Evolutionary conservation across 2,329 filamentous ascomycete species (phyloP).

Genomic region (Xylariaceae sp.): DNA sequence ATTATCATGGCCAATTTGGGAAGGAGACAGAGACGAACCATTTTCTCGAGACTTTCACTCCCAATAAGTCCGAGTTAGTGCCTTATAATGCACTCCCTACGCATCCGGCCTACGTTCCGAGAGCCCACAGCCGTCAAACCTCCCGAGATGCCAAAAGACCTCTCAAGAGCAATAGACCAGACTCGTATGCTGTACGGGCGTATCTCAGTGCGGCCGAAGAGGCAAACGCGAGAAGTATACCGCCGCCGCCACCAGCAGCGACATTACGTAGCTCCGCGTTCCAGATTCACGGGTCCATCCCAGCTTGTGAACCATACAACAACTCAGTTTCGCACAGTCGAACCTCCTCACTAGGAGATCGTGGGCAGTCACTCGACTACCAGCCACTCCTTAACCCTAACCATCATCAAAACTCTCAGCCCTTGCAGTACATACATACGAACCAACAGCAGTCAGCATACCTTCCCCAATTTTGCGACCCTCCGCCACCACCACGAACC

Average conservation of each 20-base stretch:
- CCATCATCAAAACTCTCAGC: neutral
- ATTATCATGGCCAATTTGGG: constrained; percentile 41
- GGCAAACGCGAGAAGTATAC: neutral
- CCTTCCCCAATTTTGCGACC: constrained; percentile 4
- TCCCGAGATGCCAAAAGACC: constrained; percentile 20
- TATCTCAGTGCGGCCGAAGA: constrained; percentile 37
- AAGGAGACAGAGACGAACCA: constrained; percentile 25
- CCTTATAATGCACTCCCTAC: constrained; percentile 39
- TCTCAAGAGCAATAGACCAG: constrained; percentile 24
- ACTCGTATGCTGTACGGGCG: constrained; percentile 35
- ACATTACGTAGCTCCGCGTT: neutral
- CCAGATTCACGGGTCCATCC: constrained; percentile 9
- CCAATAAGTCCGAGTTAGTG: constrained; percentile 22
- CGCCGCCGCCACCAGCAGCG: constrained; percentile 22
- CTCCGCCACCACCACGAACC: constrained; percentile 19
- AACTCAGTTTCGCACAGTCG: constrained; percentile 14
- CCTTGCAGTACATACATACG: neutral
- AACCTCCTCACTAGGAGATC: constrained; percentile 16
- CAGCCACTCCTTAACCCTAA: constrained; percentile 12
- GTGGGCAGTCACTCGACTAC: constrained; percentile 19
- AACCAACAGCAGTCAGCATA: neutral
- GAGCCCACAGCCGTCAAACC: constrained; percentile 32
- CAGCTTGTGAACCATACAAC: constrained; percentile 11
- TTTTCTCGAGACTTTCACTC: constrained; percentile 31
- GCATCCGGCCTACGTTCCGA: constrained; percentile 48